Evolutionary conservation across 192 early-diverging fungal species (phyloP).

Genomic region (Linnemannia exigua): DNA sequence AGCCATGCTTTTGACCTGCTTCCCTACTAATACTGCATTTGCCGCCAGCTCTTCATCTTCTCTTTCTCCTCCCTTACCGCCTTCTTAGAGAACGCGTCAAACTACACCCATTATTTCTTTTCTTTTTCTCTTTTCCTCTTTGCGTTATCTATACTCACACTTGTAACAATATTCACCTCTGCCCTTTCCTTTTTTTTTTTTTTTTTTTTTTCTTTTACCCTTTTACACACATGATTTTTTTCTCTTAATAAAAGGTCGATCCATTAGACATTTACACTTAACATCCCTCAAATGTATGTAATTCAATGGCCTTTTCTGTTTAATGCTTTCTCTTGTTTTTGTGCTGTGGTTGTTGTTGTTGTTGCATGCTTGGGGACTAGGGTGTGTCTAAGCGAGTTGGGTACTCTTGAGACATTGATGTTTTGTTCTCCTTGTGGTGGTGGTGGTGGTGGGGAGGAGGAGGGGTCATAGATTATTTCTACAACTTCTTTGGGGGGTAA

Average conservation of each 20-base stretch:
- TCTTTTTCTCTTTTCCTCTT: not conserved
- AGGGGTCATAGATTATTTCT: too few species aligned
- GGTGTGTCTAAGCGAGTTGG: too few species aligned
- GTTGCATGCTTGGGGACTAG: not conserved
- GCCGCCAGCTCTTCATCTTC: not conserved
- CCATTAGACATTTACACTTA: not conserved
- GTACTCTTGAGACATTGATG: too few species aligned
- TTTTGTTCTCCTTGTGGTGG: too few species aligned
- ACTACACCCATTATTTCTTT: not conserved
- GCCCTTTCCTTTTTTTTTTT: not conserved
- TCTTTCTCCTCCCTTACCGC: not conserved
- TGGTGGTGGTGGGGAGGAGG: too few species aligned
- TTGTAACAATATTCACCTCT: not conserved
- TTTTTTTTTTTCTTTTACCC: not conserved
- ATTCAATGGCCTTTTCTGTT: not conserved
- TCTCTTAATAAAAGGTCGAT: not conserved
- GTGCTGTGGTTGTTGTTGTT: not conserved
- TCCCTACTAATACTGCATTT: not conserved
- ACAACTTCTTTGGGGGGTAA: constrained; percentile 53
- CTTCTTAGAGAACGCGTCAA: not conserved
- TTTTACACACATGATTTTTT: not conserved
- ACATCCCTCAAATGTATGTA: not conserved
- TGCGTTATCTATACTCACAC: too few species aligned
- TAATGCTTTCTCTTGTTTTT: not conserved
- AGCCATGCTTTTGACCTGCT: constrained; percentile 24